These are phyloP conservation scores for Podospora fimiseda DNA, from an alignment of 495 filamentous ascomycete species.

Conservation along the genomic window DNA sequence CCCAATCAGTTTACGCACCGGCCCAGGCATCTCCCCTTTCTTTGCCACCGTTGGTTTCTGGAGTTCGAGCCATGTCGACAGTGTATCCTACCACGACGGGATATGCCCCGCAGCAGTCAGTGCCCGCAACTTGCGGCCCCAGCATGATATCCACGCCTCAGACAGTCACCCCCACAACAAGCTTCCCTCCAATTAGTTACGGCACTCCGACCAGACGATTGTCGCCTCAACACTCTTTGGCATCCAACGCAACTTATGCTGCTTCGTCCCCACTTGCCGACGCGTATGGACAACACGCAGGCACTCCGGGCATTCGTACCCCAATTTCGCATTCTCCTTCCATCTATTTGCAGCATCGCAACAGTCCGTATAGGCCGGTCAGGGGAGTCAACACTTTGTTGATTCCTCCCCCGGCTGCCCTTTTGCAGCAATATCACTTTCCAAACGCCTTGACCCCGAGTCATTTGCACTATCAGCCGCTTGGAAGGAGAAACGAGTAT, in stretches of 20 bases:
- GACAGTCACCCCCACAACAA: constrained; percentile 17
- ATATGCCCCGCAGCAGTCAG: constrained; percentile 25
- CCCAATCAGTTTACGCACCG: constrained; percentile 22
- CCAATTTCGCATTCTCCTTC: constrained; percentile 51
- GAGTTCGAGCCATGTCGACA: constrained; percentile 46
- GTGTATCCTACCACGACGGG: constrained; percentile 33
- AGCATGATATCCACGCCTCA: constrained; percentile 4
- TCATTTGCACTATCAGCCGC: constrained; percentile 94
- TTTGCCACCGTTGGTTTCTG: constrained; percentile 38
- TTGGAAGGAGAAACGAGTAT: constrained; percentile 72
- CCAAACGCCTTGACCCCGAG: constrained; percentile 43
- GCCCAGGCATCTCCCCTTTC: constrained; percentile 33
- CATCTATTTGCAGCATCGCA: constrained; percentile 54
- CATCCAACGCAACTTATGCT: constrained; percentile 25
- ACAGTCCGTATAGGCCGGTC: constrained; percentile 88
- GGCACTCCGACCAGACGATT: constrained; percentile 40
- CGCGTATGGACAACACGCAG: constrained; percentile 34
- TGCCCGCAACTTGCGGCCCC: constrained; percentile 31
- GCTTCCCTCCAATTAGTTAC: constrained; percentile 25
- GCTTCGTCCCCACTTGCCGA: constrained; percentile 47
- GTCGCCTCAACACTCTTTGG: constrained; percentile 28
- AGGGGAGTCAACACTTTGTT: constrained; percentile 82
- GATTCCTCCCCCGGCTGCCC: constrained; percentile 76
- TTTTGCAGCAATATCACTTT: constrained; percentile 66
- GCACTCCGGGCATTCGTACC: constrained; percentile 41